Evolutionary conservation across 768 basidiomycete genomes (phyloP).

Genomic region (Psilocybe cyanescens): DNA sequence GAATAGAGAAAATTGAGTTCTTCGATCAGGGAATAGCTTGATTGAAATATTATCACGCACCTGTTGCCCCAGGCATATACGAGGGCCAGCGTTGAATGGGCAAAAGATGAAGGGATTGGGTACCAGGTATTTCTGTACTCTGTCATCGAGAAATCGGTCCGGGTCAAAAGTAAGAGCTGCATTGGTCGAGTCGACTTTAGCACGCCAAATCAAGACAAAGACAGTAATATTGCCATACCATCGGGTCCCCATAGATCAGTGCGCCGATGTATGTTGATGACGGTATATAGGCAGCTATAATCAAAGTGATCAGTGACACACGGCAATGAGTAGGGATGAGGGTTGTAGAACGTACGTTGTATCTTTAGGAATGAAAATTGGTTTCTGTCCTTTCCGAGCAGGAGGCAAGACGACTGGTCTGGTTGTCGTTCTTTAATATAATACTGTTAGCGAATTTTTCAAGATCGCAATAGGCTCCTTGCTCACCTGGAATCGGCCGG

Average conservation of each 20-base stretch:
- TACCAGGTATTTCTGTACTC: constrained; percentile 55
- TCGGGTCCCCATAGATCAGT: constrained; percentile 59
- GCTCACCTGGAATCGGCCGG: constrained; percentile 17
- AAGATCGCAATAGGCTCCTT: background rate
- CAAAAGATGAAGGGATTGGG: constrained; percentile 62
- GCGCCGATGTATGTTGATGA: constrained; percentile 52
- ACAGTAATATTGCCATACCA: constrained; percentile 35
- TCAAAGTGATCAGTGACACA: constrained; percentile 11
- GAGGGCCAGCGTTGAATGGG: constrained; percentile 55
- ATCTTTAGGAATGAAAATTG: constrained; percentile 29
- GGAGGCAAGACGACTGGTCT: constrained; percentile 20
- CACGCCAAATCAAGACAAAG: background rate
- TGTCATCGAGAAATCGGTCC: constrained; percentile 65
- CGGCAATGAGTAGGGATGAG: background rate
- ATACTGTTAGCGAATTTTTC: constrained; percentile 18
- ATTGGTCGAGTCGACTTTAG: background rate
- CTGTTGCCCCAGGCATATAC: constrained; percentile 56
- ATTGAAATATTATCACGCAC: constrained; percentile 19
- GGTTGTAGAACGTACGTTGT: constrained; percentile 37
- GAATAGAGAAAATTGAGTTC: too few species aligned
- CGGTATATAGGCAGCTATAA: constrained; percentile 32
- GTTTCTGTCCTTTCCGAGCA: constrained; percentile 17
- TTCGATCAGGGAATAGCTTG: too few species aligned
- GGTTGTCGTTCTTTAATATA: constrained; percentile 37
- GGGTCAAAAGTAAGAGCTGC: constrained; percentile 64